Conservation (phyloP, 2,329 filamentous ascomycete genomes). For the Cercospora zeina region DNA sequence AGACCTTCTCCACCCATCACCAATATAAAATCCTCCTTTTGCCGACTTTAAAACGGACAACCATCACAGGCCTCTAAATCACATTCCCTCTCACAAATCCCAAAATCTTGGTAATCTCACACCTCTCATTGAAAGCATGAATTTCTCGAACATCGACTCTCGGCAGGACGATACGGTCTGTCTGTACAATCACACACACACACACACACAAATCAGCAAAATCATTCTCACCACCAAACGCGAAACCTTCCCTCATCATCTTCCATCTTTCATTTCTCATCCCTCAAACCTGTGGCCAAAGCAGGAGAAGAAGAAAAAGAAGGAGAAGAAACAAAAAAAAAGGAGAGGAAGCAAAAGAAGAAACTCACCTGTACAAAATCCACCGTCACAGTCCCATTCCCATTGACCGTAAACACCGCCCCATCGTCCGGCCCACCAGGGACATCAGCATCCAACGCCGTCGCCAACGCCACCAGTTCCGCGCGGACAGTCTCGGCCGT, state of each 20-base stretch:
- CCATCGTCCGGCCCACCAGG: slow-evolving; percentile 12
- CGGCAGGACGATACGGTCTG: background rate
- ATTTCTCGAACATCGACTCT: slow-evolving; percentile 17
- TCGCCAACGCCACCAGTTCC: slow-evolving; percentile 19
- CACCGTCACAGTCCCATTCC: slow-evolving; percentile 19
- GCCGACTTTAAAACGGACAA: background rate
- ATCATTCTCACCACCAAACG: no score
- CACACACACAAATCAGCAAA: background rate
- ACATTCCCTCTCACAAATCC: slow-evolving; percentile 8
- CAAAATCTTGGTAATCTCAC: slow-evolving; percentile 18
- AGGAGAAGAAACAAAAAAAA: no score
- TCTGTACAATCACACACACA: background rate
- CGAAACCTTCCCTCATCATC: no score
- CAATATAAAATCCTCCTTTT: background rate
- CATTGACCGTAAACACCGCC: slow-evolving; percentile 15
- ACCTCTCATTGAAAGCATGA: slow-evolving; percentile 19
- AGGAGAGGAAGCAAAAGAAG: no score
- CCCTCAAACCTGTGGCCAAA: no score
- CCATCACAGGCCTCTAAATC: background rate
- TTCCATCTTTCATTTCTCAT: no score
- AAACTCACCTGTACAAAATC: slow-evolving; percentile 21
- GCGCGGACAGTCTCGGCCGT: slow-evolving; percentile 21
- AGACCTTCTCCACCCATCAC: background rate
- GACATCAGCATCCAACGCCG: slow-evolving; percentile 15
- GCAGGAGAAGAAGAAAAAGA: no score